These are phyloP conservation scores for Stagonosporopsis rhizophila DNA, from an alignment of 2,329 filamentous ascomycete genomes.

Conservation along the genomic window DNA sequence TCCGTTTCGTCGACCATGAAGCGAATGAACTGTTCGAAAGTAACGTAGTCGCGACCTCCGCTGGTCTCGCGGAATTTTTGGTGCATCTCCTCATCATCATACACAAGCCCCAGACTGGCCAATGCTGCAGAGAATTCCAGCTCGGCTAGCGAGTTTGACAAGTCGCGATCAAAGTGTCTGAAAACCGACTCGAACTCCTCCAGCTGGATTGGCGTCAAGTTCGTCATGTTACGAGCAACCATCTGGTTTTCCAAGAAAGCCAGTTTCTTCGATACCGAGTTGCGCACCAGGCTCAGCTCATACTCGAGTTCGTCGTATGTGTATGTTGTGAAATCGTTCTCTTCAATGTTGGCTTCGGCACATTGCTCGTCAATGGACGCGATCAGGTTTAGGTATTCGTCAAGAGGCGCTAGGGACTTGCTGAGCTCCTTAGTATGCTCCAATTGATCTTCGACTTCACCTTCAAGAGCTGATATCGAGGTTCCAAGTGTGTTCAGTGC, in stretches of 20 bases:
- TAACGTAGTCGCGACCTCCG: constrained; percentile 77
- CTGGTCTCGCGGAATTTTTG: constrained; percentile 91
- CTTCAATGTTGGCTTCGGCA: constrained; percentile 95
- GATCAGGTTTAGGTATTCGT: constrained; percentile 88
- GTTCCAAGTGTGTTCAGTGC: constrained; percentile 94
- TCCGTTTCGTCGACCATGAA: constrained; percentile 99
- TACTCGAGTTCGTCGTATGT: constrained; percentile 96
- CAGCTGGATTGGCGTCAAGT: constrained; percentile 95
- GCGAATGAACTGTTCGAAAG: constrained; percentile 97
- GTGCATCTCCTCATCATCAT: constrained; percentile 98
- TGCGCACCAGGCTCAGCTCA: constrained; percentile 88
- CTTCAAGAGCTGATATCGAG: constrained; percentile 95
- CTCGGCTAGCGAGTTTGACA: constrained; percentile 87
- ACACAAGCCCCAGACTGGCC: constrained; percentile 92
- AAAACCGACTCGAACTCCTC: constrained; percentile 99
- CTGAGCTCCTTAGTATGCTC: constrained; percentile 85
- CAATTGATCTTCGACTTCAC: constrained; percentile 93
- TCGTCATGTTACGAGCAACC: constrained; percentile 98
- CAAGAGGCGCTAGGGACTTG: constrained; percentile 85
- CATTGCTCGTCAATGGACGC: constrained; percentile 86
- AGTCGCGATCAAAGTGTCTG: constrained; percentile 94
- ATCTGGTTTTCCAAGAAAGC: constrained; percentile 98
- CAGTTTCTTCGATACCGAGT: constrained; percentile 93
- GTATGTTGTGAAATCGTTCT: constrained; percentile 99
- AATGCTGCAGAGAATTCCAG: constrained; percentile 95